Base-by-base conservation (phyloP, 441 rosid genomes). In the Erodium texanum region DNA sequence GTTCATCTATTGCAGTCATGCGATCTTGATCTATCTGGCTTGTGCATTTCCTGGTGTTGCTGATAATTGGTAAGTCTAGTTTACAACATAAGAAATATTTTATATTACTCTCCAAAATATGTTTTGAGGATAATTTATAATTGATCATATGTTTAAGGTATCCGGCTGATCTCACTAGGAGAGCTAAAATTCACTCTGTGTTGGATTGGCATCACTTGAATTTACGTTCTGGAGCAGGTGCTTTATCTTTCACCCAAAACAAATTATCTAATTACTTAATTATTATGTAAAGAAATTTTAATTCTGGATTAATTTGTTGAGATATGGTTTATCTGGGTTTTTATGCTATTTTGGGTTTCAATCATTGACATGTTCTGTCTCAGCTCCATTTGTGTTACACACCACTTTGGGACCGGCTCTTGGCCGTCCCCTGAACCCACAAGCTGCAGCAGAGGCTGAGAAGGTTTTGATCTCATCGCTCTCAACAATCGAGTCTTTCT, bases 151-250 rank as follows among this genome's bases (percentile, higher is more conserved):
- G 4, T 68, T 74, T 66, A 78, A 89, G 96, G 92, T 90, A 93
- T 78, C 97, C 96, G 0, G 79, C 87, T 61, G 97, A 93, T 82
- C 83, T 90, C 79, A 86, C 73, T 64, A 85, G 73, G 76, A 90
- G 93, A 79, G 93, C 92, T 54, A 87, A 84, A 86, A 83, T 93
- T 75, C 82, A 90, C 48, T 93, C 98, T 2, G 88, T 87, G 52
- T 70, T 93, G 82, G 97, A 93, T 65, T 93, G 98, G 98, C 97
- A 90, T 79, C 98, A 93, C 81, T 76, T 85, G 50, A 87, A 86
- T 73, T 77, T 93, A 76, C 93, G 97, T 66, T 68, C 38, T 58
- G 97, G 97, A 59, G 84, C 98, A 80, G 89, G 98, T 89, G 45
- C 73, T 38, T 66, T 63, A 32, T 32, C 1, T 36, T 11, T 12